Conservation (phyloP, 192 early-diverging fungal species). For the Glomus cerebriforme region DNA sequence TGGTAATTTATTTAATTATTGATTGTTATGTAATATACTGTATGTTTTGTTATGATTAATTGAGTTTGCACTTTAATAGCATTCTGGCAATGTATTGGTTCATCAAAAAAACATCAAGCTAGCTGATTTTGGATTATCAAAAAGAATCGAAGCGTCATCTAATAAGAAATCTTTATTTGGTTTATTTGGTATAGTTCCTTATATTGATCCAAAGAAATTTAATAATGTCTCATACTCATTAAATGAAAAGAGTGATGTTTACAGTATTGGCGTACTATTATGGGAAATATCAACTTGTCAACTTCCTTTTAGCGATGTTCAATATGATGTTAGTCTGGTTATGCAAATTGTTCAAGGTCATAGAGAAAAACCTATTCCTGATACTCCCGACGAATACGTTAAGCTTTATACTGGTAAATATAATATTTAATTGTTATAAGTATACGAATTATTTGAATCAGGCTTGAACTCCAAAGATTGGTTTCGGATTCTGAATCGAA, state of each 20-base stretch:
- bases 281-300: not conserved
- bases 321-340: not conserved
- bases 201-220: not conserved
- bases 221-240: not conserved
- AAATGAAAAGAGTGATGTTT: not conserved
- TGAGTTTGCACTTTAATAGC: not conserved
- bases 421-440: too few species aligned
- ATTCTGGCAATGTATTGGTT: not conserved
- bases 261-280: not conserved
- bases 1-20: not conserved
- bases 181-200: not conserved
- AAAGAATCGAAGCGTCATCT: not conserved
- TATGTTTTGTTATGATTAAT: not conserved
- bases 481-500: too few species aligned
- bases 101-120: not conserved
- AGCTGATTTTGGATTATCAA: not conserved
- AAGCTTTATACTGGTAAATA: not conserved
- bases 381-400: not conserved
- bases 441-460: too few species aligned
- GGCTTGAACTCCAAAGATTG: too few species aligned
- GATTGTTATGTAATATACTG: not conserved
- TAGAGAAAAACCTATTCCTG: not conserved
- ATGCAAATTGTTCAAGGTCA: not conserved
- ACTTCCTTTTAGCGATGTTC: not conserved
- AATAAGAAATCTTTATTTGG: too few species aligned